These are phyloP conservation scores for Sechiopsis laciniata DNA, from an alignment of 306 rosid species.

Conservation along the genomic window DNA sequence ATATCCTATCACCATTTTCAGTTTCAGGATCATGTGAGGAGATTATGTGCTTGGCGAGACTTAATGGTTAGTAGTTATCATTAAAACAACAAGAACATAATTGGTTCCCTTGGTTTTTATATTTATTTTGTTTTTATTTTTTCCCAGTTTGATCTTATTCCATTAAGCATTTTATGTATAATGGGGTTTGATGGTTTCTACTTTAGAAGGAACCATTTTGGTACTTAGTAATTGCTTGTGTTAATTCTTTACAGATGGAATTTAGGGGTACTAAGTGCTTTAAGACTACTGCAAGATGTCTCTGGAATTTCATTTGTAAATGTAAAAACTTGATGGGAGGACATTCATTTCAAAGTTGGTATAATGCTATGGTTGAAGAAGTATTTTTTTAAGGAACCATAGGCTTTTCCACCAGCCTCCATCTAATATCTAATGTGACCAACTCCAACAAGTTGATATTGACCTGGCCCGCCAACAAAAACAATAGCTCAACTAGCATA, in stretches of 20 bases:
- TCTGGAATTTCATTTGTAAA: not conserved
- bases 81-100: not conserved
- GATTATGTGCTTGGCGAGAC: constrained; percentile 82
- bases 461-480: not conserved
- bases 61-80: constrained; percentile 58
- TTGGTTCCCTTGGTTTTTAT: not conserved
- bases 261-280: not conserved
- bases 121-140: not conserved
- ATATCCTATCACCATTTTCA: constrained; percentile 19
- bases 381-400: not conserved
- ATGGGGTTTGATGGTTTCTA: not conserved
- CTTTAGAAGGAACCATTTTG: not conserved
- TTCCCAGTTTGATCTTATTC: not conserved
- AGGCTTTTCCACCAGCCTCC: not conserved
- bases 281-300: not conserved
- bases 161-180: not conserved
- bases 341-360: not conserved
- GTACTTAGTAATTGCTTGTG: not conserved
- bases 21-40: constrained; percentile 63
- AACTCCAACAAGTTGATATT: not conserved
- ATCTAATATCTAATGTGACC: not conserved
- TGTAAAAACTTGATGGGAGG: not conserved
- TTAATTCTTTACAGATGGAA: constrained; percentile 1
- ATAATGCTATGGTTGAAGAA: not conserved
- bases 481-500: too few relatives aligned